Conservation (phyloP, 345 rosid genomes). For the Draba incana region DNA sequence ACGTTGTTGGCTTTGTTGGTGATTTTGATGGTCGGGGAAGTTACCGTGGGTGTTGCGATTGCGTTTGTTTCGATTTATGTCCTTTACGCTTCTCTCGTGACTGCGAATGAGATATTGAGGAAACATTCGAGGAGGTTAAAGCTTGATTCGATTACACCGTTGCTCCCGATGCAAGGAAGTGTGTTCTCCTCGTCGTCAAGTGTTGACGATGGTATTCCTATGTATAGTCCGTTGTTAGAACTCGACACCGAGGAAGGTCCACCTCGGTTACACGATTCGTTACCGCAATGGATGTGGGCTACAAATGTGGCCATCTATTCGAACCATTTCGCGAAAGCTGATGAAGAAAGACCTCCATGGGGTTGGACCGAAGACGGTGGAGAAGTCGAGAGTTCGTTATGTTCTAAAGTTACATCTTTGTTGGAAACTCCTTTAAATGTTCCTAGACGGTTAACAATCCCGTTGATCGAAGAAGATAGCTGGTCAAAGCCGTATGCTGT, state of each 20-base stretch:
- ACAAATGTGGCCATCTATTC: slow-evolving; percentile 76
- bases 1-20: slow-evolving; percentile 56
- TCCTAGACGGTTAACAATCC: slow-evolving; percentile 81
- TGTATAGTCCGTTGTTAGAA: slow-evolving; percentile 63
- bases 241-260: slow-evolving; percentile 58
- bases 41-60: slow-evolving; percentile 58
- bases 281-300: slow-evolving; percentile 89
- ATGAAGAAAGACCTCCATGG: slow-evolving; percentile 65
- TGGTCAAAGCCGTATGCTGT: slow-evolving; percentile 89
- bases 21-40: slow-evolving; percentile 55
- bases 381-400: slow-evolving; percentile 41
- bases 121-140: slow-evolving; percentile 62
- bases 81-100: slow-evolving; percentile 74
- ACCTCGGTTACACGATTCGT: slow-evolving; percentile 61
- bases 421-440: slow-evolving; percentile 70
- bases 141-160: slow-evolving; percentile 52
- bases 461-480: slow-evolving; percentile 65
- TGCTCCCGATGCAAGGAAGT: slow-evolving; percentile 61
- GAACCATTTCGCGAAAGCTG: slow-evolving; percentile 49
- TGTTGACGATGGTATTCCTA: slow-evolving; percentile 47
- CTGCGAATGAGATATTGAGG: slow-evolving; percentile 82
- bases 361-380: slow-evolving; percentile 56
- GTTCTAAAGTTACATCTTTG: slow-evolving; percentile 51
- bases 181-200: slow-evolving; percentile 52
- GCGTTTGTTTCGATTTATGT: slow-evolving; percentile 66